Base-by-base conservation (phyloP, 371 early-diverging fungal genomes). In the Mortierella sp. region DNA sequence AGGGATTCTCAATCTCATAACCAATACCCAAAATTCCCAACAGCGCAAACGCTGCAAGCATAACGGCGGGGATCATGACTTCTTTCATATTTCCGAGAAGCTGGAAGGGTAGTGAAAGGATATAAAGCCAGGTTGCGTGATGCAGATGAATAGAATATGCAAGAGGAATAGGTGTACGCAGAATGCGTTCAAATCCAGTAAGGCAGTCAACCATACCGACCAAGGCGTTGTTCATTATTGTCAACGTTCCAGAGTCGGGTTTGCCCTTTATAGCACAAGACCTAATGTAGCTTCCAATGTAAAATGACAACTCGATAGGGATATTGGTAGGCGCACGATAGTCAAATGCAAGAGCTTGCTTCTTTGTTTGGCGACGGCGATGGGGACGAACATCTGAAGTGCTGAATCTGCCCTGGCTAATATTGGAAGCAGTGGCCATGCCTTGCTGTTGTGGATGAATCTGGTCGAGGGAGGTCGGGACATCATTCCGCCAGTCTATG, bases 111-210 rank as follows among this genome's bases (percentile, higher is more conserved):
- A 95, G 80, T 0, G 86, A 61, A 7, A 94, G 65, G 55, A 94
- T 74, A 68, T 94, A 95, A 40, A 94, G 63, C 83, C 91, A 88
- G 21, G 94, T 84, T 40, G 87, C 88, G 61, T 94, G 94, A 38
- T 89, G 86, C 63, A 95, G 85, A 83, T 96, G 96, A 68, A 94
- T 91, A 22, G 88, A 85, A 71, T 96, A 96, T 13, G 95, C 95
- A 58, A 92, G 68, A 7, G 96, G 96, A 70, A 96, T 93, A 7
- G 96, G 96, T 13, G 94, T 92, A 38, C 87, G 87, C 36, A 92
- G 74, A 69, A 96, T 94, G 33, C 96, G 88, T 84, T 95, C 95
- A 70, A 94, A 93, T 4, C 85, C 84, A 24, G 87, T 85, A 10
- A 88, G 64, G 41, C 87, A 88, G 53, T 86, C 87, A 32, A 83